Evolutionary conservation across 208 protist genomes (phyloP).

Genomic region (Wallacemonas sp.): DNA sequence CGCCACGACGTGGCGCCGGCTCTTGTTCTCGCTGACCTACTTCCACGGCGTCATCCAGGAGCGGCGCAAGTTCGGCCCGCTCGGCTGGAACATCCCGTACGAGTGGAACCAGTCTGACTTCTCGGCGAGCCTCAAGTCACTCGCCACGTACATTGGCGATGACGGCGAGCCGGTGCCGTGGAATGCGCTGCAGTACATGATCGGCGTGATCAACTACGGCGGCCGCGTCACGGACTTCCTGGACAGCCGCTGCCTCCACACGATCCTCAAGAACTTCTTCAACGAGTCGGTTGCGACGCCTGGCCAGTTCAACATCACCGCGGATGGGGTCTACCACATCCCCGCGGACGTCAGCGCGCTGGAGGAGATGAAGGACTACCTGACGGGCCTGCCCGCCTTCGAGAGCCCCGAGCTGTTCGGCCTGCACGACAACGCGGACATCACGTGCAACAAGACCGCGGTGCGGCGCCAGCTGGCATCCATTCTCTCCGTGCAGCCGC

Average conservation of each 20-base stretch:
- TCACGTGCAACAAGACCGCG: constrained; percentile 92
- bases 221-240: constrained; percentile 95
- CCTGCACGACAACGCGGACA: constrained; percentile 95
- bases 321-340: constrained; percentile 86
- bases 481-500: constrained; percentile 92
- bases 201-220: constrained; percentile 95
- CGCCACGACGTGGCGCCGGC: constrained; percentile 81
- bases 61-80: constrained; percentile 92
- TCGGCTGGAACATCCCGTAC: constrained; percentile 97
- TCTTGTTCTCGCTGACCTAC: constrained; percentile 96
- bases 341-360: constrained; percentile 74
- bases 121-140: constrained; percentile 79
- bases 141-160: constrained; percentile 72
- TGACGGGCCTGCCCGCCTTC: constrained; percentile 89
- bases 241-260: constrained; percentile 81
- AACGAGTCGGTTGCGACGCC: constrained; percentile 59
- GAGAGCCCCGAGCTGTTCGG: constrained; percentile 95
- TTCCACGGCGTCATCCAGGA: constrained; percentile 96
- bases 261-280: constrained; percentile 80
- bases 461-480: constrained; percentile 83
- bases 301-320: constrained; percentile 75
- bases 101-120: constrained; percentile 95
- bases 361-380: constrained; percentile 61
- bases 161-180: constrained; percentile 76
- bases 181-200: constrained; percentile 90